Conservation (phyloP, 2,329 filamentous ascomycete genomes). For the Paecilomyces niveus region DNA sequence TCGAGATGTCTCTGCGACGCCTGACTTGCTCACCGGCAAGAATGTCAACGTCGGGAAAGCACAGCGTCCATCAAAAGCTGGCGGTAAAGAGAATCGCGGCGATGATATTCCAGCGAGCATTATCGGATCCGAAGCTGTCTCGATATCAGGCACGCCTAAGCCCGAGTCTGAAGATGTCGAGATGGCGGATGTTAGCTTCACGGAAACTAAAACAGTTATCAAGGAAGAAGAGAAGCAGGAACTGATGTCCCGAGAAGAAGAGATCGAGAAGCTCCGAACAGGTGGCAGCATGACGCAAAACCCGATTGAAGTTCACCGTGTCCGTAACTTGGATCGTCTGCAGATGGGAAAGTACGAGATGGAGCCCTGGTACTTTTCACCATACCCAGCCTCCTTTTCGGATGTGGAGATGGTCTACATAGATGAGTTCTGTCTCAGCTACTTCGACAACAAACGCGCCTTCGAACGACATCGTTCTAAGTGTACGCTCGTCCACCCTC, state of each 20-base stretch:
- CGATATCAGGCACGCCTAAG: slow-evolving; percentile 33
- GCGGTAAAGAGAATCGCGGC: slow-evolving; percentile 55
- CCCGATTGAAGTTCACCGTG: slow-evolving; percentile 89
- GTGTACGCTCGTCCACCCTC: slow-evolving; percentile 84
- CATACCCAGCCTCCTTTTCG: slow-evolving; percentile 83
- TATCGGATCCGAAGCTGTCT: slow-evolving; percentile 28
- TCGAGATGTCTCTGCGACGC: slow-evolving; percentile 51
- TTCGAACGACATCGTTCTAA: slow-evolving; percentile 83
- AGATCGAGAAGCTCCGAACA: slow-evolving; percentile 92
- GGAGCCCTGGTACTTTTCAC: slow-evolving; percentile 98
- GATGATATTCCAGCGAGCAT: slow-evolving; percentile 30
- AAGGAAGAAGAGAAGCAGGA: slow-evolving; percentile 31
- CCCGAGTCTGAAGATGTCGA: slow-evolving; percentile 35
- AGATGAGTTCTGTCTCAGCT: slow-evolving; percentile 93
- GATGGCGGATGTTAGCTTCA: slow-evolving; percentile 32
- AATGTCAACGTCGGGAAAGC: slow-evolving; percentile 41
- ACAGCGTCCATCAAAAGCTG: slow-evolving; percentile 47
- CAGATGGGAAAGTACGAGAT: slow-evolving; percentile 90
- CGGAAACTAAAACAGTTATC: slow-evolving; percentile 23
- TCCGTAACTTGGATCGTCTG: slow-evolving; percentile 87
- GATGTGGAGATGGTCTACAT: slow-evolving; percentile 89
- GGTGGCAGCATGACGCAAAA: slow-evolving; percentile 99
- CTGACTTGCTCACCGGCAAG: slow-evolving; percentile 43
- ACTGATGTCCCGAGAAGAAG: slow-evolving; percentile 63
- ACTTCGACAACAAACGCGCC: slow-evolving; percentile 75